Percentiles rank a stretch among this genome's conserved stretches.
Evolutionary conservation across 176 grass and related monocot species (phyloP).

Genomic region (Carex cristatella): DNA sequence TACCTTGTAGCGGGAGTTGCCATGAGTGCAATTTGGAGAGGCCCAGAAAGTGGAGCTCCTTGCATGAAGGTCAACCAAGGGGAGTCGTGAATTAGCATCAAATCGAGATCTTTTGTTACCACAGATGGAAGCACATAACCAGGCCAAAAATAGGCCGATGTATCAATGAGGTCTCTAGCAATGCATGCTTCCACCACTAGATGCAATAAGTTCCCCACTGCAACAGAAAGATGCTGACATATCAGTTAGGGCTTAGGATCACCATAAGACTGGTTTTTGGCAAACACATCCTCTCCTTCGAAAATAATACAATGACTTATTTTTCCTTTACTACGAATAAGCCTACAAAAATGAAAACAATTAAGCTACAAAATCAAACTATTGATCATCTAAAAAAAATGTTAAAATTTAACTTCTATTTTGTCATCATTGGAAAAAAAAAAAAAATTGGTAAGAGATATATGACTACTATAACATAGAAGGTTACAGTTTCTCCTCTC

Average conservation of each 20-base stretch:
- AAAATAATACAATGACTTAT: not conserved
- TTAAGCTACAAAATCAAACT: not conserved
- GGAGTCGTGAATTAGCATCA: slow-evolving; percentile 34
- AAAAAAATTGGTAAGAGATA: not conserved
- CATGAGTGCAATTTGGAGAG: slow-evolving; percentile 61
- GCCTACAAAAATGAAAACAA: slow-evolving; percentile 34
- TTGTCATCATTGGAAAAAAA: not conserved
- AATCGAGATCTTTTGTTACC: slow-evolving; percentile 23
- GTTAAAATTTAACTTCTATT: not conserved
- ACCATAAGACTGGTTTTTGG: not conserved
- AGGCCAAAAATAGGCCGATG: slow-evolving; percentile 81
- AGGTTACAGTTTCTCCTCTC: not conserved
- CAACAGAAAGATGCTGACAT: slow-evolving; percentile 22
- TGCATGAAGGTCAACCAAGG: slow-evolving; percentile 60
- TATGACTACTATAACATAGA: not conserved
- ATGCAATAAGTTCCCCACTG: slow-evolving; percentile 73
- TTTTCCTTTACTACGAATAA: slow-evolving; percentile 12
- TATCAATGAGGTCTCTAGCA: slow-evolving; percentile 70
- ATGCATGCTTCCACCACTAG: slow-evolving; percentile 83
- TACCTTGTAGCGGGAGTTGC: slow-evolving; percentile 73
- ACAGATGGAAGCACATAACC: slow-evolving; percentile 39
- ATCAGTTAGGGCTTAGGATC: not conserved
- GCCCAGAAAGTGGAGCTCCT: slow-evolving; percentile 49
- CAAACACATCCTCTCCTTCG: not conserved
- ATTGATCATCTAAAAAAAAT: not conserved